Base-by-base conservation (phyloP, 1,284 basidiomycete genomes). In the Anthracocystis panici-leucophaei region DNA sequence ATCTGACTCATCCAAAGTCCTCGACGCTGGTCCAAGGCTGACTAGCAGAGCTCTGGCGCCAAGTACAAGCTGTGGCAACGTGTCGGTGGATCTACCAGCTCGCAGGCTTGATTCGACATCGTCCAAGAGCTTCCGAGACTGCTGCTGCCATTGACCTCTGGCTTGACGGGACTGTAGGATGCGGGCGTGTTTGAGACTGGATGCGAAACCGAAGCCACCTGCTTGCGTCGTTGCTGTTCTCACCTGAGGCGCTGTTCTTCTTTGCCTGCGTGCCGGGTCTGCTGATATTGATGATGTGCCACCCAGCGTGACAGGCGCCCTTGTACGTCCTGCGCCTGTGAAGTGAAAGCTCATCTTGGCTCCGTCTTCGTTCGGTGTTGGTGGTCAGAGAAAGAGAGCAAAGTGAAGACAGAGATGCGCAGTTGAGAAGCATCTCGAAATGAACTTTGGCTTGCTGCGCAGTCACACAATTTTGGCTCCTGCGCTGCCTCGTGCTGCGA, bases 261-360 rank as follows among this genome's bases (percentile, higher is more conserved):
- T n/a, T 58, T 55, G 73, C 73, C 63, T 71, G 27, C 38, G 54
- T n/a, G 68, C 73, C 11, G 68, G 73, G 48, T 75, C 67, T 29
- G 54, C 57, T 3, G 63, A 40, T n/a, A 54, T 27, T 6, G 64
- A 60, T 25, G 76, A 72, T 5, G 63, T 52, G 50, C 70, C 70
- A 42, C 77, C 77, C 23, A 76, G 70, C 18, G 64, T 70, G 46
- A 79, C 75, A 9, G 58, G 53, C 18, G 68, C 61, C 21, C 59
- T 54, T 21, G 74, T 53, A 10, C 66, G 60, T 25, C 66, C 60
- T 29, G 67, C 65, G 48, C 77, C 77, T 3, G 74, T 79, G 57
- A 79, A 79, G 49, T 79, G 67, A 51, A 74, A 79, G 61, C 67
- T 67, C 75, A 77, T 77, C 3, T 25, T 27, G 56, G 31, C 21